A percentile compares a stretch with the other conserved stretches of the same genome.
phyloP scores from a whole-genome alignment of 148 eudicot genomes.

The Camellia sinensis region DNA sequence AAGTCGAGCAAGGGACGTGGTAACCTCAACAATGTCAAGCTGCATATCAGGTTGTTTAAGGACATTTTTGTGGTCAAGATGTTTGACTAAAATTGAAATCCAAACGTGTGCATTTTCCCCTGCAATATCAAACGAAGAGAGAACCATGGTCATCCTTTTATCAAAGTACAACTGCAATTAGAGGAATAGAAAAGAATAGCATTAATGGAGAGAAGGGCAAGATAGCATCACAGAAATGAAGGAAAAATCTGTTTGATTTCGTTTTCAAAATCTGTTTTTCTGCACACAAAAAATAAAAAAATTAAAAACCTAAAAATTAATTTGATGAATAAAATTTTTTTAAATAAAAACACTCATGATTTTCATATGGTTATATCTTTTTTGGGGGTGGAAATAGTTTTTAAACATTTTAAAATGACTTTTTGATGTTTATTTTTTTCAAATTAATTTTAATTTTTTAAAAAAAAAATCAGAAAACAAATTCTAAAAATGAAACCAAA shows the following conservation, averaged over 20 bases:
- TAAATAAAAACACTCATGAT: too few species aligned
- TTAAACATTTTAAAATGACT: too few species aligned
- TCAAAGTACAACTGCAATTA: background rate
- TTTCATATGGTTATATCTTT: too few species aligned
- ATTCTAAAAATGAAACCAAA: too few species aligned
- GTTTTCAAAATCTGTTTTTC: slow-evolving; percentile 32
- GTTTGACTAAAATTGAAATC: slow-evolving; percentile 80
- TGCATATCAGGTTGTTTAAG: slow-evolving; percentile 84
- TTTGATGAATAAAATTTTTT: too few species aligned
- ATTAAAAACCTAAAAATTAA: too few species aligned
- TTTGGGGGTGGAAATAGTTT: too few species aligned
- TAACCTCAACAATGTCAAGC: slow-evolving; percentile 73
- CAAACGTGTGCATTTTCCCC: slow-evolving; percentile 80
- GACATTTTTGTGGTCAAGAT: slow-evolving; percentile 91
- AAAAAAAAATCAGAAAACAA: too few species aligned
- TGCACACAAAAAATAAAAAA: too few species aligned
- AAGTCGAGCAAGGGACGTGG: slow-evolving; percentile 64
- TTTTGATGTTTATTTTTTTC: too few species aligned
- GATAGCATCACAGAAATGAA: background rate
- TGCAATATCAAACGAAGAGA: slow-evolving; percentile 33
- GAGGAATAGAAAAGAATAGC: background rate
- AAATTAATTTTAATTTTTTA: too few species aligned
- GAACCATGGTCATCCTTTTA: slow-evolving; percentile 7
- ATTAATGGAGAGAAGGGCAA: background rate
- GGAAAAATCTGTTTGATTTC: slow-evolving; percentile 56